A percentile compares a stretch with the other conserved stretches of the same genome.
Evolutionary conservation across 345 rosid species (phyloP).

Genomic region (Tarenaya hassleriana): DNA sequence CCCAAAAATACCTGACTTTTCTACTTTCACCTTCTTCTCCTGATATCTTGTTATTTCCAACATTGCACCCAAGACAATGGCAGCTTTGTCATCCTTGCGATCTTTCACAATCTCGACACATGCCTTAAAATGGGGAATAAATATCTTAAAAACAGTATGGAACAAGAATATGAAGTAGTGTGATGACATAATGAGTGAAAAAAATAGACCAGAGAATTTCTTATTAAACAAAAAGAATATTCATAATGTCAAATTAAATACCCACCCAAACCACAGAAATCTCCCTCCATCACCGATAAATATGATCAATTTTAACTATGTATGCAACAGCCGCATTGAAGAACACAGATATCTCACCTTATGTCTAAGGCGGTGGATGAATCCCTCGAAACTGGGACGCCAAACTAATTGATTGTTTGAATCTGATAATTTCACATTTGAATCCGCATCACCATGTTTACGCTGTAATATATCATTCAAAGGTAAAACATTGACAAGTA

Average conservation of each 20-base stretch:
- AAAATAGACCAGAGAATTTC: neutral
- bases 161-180: neutral
- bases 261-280: too few relatives aligned
- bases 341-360: constrained; percentile 44
- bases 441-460: constrained; percentile 40
- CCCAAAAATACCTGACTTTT: constrained; percentile 48
- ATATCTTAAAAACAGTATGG: neutral
- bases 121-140: constrained; percentile 31
- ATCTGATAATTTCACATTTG: constrained; percentile 25
- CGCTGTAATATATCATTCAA: constrained; percentile 40
- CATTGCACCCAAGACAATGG: constrained; percentile 69
- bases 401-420: constrained; percentile 45
- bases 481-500: neutral
- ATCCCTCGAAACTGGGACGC: constrained; percentile 86
- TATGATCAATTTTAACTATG: neutral
- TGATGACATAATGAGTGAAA: neutral
- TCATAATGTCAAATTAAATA: too few relatives aligned
- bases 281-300: neutral
- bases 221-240: too few relatives aligned
- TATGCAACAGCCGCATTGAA: constrained; percentile 12
- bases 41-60: constrained; percentile 59
- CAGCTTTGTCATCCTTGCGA: constrained; percentile 59
- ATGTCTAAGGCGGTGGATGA: constrained; percentile 61
- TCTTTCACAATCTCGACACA: constrained; percentile 65
- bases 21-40: constrained; percentile 66